Conservation (phyloP, 2,329 filamentous ascomycete species). For the Pseudocercospora eumusae region DNA sequence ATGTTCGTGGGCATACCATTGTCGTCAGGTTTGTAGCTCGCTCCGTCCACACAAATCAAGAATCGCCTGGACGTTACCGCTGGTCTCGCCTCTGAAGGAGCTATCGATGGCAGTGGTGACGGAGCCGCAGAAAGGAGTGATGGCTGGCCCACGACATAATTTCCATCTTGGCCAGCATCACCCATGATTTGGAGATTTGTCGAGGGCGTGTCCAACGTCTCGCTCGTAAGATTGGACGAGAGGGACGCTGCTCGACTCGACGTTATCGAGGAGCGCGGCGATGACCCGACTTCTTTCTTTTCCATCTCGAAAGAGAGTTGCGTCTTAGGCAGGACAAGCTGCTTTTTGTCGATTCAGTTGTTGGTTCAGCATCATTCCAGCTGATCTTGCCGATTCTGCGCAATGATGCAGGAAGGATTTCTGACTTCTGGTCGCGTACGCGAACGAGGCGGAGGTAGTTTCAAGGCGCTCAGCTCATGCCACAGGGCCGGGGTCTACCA, state of each 20-base stretch:
- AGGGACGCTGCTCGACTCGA: constrained; percentile 7
- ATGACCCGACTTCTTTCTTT: constrained; percentile 7
- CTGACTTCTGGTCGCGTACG: not conserved
- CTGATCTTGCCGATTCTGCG: not conserved
- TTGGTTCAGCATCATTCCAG: constrained; percentile 2
- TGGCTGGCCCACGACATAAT: not conserved
- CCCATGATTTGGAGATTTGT: not conserved
- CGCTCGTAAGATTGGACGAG: constrained; percentile 1
- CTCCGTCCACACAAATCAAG: constrained; percentile 32
- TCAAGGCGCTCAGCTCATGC: not conserved
- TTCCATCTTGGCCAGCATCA: not conserved
- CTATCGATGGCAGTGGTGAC: constrained; percentile 3
- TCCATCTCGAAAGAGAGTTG: constrained; percentile 1
- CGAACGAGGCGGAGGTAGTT: constrained; percentile 8
- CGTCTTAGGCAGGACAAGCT: not conserved
- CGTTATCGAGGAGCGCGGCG: constrained; percentile 9
- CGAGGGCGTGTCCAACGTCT: not conserved
- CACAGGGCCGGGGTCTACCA: constrained; percentile 6
- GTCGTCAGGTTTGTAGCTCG: constrained; percentile 16
- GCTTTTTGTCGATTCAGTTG: constrained; percentile 6
- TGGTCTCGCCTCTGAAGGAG: not conserved
- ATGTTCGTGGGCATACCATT: constrained; percentile 24
- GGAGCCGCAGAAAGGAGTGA: not conserved
- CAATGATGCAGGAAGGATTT: constrained; percentile 8
- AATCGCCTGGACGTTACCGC: constrained; percentile 20